Conservation (phyloP, 2,329 filamentous ascomycete genomes). For the Fusarium euwallaceae region DNA sequence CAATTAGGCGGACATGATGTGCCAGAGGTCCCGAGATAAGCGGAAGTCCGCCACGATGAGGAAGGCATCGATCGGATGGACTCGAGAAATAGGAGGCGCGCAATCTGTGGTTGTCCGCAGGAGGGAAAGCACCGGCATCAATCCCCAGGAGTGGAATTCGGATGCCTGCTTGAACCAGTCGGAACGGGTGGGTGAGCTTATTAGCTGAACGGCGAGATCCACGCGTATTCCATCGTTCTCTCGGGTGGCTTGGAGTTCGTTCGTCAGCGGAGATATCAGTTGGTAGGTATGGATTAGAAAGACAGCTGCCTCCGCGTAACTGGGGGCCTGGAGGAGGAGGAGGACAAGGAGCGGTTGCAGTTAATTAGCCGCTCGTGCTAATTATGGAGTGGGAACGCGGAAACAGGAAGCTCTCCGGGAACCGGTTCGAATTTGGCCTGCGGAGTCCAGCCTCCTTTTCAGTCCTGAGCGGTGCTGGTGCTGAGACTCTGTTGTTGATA, state of each 20-base stretch:
- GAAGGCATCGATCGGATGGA: slow-evolving; percentile 15
- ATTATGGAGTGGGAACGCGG: slow-evolving; percentile 42
- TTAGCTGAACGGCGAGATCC: slow-evolving; percentile 34
- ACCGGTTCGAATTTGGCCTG: slow-evolving; percentile 37
- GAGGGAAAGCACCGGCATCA: not conserved
- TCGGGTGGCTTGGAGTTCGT: slow-evolving; percentile 6
- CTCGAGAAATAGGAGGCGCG: slow-evolving; percentile 12
- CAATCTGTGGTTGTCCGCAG: slow-evolving; percentile 24
- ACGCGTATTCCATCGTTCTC: slow-evolving; percentile 24
- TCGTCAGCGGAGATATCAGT: slow-evolving; percentile 22
- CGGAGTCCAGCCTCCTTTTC: slow-evolving; percentile 43
- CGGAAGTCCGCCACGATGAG: slow-evolving; percentile 24
- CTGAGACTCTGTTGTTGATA: not conserved
- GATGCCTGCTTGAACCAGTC: slow-evolving; percentile 41
- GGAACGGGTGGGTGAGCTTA: slow-evolving; percentile 33
- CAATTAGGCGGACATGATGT: not conserved
- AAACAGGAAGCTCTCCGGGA: slow-evolving; percentile 35
- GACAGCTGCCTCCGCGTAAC: slow-evolving; percentile 32
- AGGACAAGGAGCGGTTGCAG: slow-evolving; percentile 27
- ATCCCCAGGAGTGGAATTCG: slow-evolving; percentile 14
- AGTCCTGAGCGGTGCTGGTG: not conserved
- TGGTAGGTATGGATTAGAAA: not conserved
- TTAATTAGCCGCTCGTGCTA: slow-evolving; percentile 37
- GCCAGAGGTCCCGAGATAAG: slow-evolving; percentile 17
- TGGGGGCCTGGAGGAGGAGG: slow-evolving; percentile 18